Evolutionary conservation across 495 filamentous ascomycete genomes (phyloP).

Genomic region (Sordaria brevicollis): DNA sequence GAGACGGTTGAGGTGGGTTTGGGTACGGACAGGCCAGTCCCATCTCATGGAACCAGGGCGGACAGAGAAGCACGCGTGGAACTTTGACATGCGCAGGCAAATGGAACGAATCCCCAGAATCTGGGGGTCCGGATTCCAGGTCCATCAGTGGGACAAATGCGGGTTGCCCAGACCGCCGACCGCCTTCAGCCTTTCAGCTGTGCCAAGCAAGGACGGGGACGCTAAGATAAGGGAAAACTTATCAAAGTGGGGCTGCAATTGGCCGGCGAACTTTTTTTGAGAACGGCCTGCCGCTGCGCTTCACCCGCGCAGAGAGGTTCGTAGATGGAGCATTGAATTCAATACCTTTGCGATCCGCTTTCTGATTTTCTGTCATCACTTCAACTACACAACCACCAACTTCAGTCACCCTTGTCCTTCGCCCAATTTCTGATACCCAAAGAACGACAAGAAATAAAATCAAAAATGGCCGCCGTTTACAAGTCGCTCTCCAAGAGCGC

Average conservation of each 20-base stretch:
- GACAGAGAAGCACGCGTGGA: not conserved
- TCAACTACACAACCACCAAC: conserved; percentile 6
- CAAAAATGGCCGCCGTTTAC: conserved; percentile 85
- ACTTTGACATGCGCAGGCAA: not conserved
- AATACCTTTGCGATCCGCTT: not conserved
- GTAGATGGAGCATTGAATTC: not conserved
- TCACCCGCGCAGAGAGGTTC: not conserved
- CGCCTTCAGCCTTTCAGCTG: conserved; percentile 1
- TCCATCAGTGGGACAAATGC: not conserved
- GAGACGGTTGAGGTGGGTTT: not conserved
- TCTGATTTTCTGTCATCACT: not conserved
- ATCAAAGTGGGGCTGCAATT: conserved; percentile 11
- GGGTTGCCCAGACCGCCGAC: conserved; percentile 1
- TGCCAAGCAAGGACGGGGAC: not conserved
- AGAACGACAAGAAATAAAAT: not conserved
- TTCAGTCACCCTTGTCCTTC: not conserved
- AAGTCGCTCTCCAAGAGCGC: conserved; percentile 73
- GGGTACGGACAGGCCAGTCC: not conserved
- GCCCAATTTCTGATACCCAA: not conserved
- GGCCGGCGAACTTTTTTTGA: conserved; percentile 17
- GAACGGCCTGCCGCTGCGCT: not conserved
- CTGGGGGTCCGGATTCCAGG: not conserved
- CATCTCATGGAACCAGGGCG: not conserved
- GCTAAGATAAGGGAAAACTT: conserved; percentile 11
- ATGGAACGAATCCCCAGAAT: not conserved